These are phyloP conservation scores for Eimeria maxima DNA, from an alignment of 169 alveolate genomes.

Conservation along the genomic window DNA sequence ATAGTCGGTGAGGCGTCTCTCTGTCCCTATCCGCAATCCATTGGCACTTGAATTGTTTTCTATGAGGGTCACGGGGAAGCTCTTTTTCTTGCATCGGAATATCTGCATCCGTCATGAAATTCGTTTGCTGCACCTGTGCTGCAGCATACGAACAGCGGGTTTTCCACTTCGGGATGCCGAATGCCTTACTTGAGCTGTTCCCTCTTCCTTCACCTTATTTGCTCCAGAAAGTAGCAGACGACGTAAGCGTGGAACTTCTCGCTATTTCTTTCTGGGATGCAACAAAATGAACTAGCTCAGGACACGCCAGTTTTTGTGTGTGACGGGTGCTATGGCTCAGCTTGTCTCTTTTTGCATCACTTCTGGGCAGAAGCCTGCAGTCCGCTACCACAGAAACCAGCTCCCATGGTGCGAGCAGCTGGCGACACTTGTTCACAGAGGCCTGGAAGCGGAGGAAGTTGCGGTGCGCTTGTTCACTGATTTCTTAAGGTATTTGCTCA, in stretches of 20 bases:
- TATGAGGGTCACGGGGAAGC: not conserved
- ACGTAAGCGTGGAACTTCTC: slow-evolving; percentile 3
- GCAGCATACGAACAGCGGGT: slow-evolving; percentile 83
- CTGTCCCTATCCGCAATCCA: not conserved
- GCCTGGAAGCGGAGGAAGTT: slow-evolving; percentile 12
- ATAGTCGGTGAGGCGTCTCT: not conserved
- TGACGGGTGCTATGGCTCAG: slow-evolving; percentile 25
- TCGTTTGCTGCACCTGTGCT: not conserved
- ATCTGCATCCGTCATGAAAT: not conserved
- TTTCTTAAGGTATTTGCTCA: not conserved
- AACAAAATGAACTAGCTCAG: not conserved
- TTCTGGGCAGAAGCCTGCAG: slow-evolving; percentile 76
- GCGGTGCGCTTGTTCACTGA: slow-evolving; percentile 32
- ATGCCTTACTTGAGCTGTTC: slow-evolving; percentile 68
- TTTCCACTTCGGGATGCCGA: slow-evolving; percentile 79
- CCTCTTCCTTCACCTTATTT: slow-evolving; percentile 39
- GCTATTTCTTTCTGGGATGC: not conserved
- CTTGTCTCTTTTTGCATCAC: slow-evolving; percentile 78
- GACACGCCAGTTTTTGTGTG: not conserved
- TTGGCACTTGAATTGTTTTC: not conserved
- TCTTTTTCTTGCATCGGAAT: not conserved
- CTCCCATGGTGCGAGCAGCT: slow-evolving; percentile 57
- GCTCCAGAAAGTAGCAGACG: slow-evolving; percentile 76
- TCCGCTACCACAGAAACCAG: slow-evolving; percentile 79
- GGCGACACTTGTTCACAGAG: slow-evolving; percentile 70